These are phyloP conservation scores for Lasiodiplodia citricola DNA, from an alignment of 2,329 filamentous ascomycete species.

Conservation along the genomic window DNA sequence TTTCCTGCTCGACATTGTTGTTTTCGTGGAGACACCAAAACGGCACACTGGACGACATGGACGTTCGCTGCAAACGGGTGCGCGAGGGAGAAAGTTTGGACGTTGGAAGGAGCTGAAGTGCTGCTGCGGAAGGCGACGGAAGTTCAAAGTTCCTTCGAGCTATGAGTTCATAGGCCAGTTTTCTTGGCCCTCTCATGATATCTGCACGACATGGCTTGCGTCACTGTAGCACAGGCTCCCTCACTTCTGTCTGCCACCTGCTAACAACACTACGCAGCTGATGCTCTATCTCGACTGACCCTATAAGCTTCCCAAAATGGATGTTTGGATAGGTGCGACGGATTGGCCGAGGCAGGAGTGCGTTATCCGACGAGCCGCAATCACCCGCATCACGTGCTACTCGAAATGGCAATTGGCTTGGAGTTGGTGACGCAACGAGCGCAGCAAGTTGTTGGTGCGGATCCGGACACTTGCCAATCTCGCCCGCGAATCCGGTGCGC, in stretches of 20 bases:
- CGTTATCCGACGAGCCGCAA: not conserved
- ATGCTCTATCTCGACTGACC: not conserved
- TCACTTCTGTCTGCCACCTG: not conserved
- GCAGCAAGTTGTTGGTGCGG: not conserved
- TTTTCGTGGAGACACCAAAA: not conserved
- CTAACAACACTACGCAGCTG: not conserved
- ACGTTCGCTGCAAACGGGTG: not conserved
- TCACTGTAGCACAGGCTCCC: not conserved
- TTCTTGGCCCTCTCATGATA: not conserved
- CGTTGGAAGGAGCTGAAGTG: not conserved
- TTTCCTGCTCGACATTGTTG: not conserved
- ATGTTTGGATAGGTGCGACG: not conserved
- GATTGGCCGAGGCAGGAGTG: not conserved
- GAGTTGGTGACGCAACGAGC: not conserved
- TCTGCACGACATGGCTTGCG: slow-evolving; percentile 1
- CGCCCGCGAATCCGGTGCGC: not conserved
- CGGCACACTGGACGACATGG: not conserved
- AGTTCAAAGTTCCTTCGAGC: not conserved
- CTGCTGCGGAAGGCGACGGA: not conserved
- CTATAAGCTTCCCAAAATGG: not conserved
- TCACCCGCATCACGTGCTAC: slow-evolving; percentile 3
- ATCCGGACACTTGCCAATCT: not conserved
- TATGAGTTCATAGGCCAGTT: not conserved
- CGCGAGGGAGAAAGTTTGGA: not conserved
- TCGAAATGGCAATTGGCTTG: not conserved